Evolutionary conservation across 1,284 basidiomycete genomes (phyloP).

Genomic region (Coniferiporia sulphurascens): DNA sequence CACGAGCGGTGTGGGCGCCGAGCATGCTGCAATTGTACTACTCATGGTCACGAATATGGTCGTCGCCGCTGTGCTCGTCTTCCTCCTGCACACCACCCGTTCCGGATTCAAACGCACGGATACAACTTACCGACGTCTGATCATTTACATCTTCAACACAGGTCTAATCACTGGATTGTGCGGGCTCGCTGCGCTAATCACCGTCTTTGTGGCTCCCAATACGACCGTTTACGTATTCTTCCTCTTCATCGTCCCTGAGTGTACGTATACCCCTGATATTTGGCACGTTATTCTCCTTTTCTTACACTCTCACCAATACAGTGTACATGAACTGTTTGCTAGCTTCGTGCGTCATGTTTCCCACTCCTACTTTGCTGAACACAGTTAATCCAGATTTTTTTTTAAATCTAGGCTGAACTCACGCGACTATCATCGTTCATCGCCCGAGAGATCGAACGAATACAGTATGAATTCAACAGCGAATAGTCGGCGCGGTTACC

Average conservation of each 20-base stretch:
- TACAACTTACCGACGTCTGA: conserved; percentile 8
- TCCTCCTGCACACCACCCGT: background rate
- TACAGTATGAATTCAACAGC: background rate
- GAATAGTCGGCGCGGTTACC: background rate
- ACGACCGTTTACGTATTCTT: conserved; percentile 7
- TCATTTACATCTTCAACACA: conserved; percentile 16
- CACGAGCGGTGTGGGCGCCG: conserved; percentile 35
- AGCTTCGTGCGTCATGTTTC: background rate
- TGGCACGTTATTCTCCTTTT: background rate
- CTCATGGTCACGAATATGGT: conserved; percentile 7
- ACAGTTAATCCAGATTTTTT: background rate
- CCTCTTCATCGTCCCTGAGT: background rate
- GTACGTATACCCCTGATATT: background rate
- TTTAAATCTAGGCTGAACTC: background rate
- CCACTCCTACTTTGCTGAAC: background rate
- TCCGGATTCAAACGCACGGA: conserved; percentile 10
- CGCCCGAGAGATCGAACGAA: background rate
- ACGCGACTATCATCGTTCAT: background rate
- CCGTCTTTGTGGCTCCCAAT: background rate
- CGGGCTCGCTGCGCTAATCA: background rate
- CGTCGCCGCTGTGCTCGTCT: conserved; percentile 12
- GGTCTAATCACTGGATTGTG: conserved; percentile 18
- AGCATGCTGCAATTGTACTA: background rate
- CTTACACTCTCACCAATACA: background rate
- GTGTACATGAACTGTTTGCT: background rate